Base-by-base conservation (phyloP, 331 rosid species). In the Malus hybrid region DNA sequence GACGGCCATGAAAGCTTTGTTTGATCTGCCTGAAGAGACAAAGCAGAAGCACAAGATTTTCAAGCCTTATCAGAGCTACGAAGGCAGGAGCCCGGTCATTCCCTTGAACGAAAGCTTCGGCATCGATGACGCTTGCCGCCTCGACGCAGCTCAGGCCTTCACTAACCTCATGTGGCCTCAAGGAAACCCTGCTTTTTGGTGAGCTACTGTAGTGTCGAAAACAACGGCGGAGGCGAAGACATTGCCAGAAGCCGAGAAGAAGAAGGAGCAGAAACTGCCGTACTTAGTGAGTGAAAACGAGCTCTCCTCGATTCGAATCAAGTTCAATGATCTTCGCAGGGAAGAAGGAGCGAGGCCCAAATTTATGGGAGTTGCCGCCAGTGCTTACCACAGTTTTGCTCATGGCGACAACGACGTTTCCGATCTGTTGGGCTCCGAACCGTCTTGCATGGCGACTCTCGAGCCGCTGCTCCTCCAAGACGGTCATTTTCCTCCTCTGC, bases 331-430 rank as follows among this genome's bases (percentile, higher is more conserved):
- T 73, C 81, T 84, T 11, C 73, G 56, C 46, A 55, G 61, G 55
- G 14, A 78, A 20, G 69, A 29, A n/a, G 80, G 65, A 73, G 65
- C 67, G 69, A 56, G 67, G 31, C 50, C 79, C 85, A 88, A 79
- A 63, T 65, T 91, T 8, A 86, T 88, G 16, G 93, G 86, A n/a
- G 81, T 91, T 69, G 89, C 98, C 76, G 91, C 96, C 72, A 97
- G 97, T 80, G 87, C 97, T 81, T 93, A 93, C 90, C 98, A 91
- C 50, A 83, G 85, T 89, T 85, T 93, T 73, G 98, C 96, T 82
- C 90, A 24, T 24, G 24, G 24, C 24, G 24, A 24, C 24, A 24
- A 24, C 1, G 24, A 24, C 24, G 24, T 24, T 24, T 24, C 24
- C 24, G 24, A 24, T 24, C 24, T 24, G 24, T 24, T 24, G 24